phyloP scores from a whole-genome alignment of 1,139 yeast genomes.

The Pneumocystis wakefieldiae region DNA sequence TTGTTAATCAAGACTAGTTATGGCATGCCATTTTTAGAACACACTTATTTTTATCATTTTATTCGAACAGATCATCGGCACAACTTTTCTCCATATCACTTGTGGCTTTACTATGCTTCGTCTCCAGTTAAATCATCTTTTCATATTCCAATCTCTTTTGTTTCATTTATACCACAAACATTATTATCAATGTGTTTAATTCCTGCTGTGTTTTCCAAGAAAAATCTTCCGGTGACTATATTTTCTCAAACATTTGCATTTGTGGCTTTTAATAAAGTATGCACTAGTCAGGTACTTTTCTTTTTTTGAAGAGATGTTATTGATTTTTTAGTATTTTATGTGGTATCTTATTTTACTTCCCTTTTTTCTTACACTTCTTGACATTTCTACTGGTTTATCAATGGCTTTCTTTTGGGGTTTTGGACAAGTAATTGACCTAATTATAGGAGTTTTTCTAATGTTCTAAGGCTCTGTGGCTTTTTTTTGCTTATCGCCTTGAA shows the following conservation, averaged over 20 bases:
- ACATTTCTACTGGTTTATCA: constrained; percentile 21
- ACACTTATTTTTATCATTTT: constrained; percentile 73
- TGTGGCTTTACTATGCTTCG: constrained; percentile 44
- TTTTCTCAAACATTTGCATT: constrained; percentile 85
- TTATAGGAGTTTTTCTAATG: background rate
- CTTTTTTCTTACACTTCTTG: constrained; percentile 40
- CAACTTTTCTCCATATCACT: constrained; percentile 78
- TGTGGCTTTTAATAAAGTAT: constrained; percentile 83
- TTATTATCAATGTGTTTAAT: constrained; percentile 41
- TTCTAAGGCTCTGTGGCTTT: constrained; percentile 49
- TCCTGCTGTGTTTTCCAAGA: constrained; percentile 43
- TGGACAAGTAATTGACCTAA: constrained; percentile 32
- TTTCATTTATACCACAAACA: constrained; percentile 76
- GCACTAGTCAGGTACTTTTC: constrained; percentile 49
- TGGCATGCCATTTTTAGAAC: constrained; percentile 61
- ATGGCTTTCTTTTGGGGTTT: constrained; percentile 41
- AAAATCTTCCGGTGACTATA: constrained; percentile 45
- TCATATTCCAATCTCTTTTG: constrained; percentile 10
- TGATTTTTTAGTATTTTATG: constrained; percentile 46
- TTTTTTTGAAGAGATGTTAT: background rate
- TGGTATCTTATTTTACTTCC: constrained; percentile 86
- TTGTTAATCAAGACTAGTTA: constrained; percentile 25
- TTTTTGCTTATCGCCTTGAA: constrained; percentile 63
- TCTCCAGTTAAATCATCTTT: constrained; percentile 18
- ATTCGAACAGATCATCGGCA: constrained; percentile 82